Evolutionary conservation across 139 green algal genomes (phyloP), one percentile per base, ranked within the genome.

Genomic region (Picochlorum sp.): DNA sequence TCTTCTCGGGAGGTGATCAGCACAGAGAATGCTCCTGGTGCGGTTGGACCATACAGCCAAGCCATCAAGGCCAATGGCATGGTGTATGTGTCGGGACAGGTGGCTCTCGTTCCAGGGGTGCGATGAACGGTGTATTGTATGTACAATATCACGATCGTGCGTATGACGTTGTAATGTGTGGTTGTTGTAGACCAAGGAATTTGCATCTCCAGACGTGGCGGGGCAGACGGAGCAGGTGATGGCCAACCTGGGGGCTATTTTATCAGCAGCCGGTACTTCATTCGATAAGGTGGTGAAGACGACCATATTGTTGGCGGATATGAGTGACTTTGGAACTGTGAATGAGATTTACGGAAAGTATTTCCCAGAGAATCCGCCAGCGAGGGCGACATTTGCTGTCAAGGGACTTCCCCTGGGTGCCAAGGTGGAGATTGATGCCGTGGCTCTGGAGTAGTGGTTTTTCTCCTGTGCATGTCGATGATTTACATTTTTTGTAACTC

Each of bases 231-330:
- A 95, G 68, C 79, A 92, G 75, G 80, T 83, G 20, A 86, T 96
- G 80, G 79, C 82, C 71, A 98, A 98, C 77, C 81, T 98, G 76
- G 88, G 86, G 16, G 90, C 84, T 7, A 94, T 98, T 60, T 75
- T 98, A 3, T 77, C 84, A 38, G 92, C 81, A 18, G 85, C 82
- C 7, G 93, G 94, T 13, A 83, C 81, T 14, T 67, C 63, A 58
- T 97, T 81, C 45, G 62, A 70, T 34, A 79, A 91, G 21, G 94
- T 99, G 3, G 83, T 98, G 14, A 98, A 99, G 76, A 97, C 91
- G 4, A 98, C 90, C 24, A 91, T 98, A 60, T 78, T 99, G 45
- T 62, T 90, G 11, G 78, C 78, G 15, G 86, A 97, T 75, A 97
- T 99, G 72, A 73, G 16, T 3, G 89, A 98, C 74, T 98, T 98